phyloP scores from a whole-genome alignment of 176 grass and related monocot genomes.

The Avena atlantica region DNA sequence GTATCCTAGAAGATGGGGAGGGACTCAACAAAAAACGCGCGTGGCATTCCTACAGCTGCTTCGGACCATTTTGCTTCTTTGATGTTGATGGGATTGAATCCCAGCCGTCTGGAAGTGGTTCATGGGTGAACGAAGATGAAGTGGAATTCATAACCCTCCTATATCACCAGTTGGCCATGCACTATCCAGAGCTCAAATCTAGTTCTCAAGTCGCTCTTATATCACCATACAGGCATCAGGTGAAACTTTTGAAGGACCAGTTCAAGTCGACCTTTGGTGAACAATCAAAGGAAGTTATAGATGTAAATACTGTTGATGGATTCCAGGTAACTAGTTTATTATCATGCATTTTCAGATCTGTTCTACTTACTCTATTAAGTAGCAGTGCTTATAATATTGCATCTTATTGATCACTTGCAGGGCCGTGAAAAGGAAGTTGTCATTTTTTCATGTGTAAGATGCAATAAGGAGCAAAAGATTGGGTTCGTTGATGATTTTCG shows the following conservation, averaged over 20 bases:
- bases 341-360: constrained; percentile 21
- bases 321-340: constrained; percentile 77
- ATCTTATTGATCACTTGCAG: constrained; percentile 48
- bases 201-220: constrained; percentile 78
- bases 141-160: constrained; percentile 84
- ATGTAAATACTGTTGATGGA: constrained; percentile 95
- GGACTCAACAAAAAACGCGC: constrained; percentile 61
- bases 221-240: constrained; percentile 85
- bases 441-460: constrained; percentile 95
- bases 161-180: constrained; percentile 74
- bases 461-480: constrained; percentile 81
- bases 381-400: constrained; percentile 22
- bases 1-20: constrained; percentile 76
- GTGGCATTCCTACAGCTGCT: constrained; percentile 80
- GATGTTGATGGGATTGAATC: constrained; percentile 85
- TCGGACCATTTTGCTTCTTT: constrained; percentile 95
- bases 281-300: constrained; percentile 80
- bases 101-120: constrained; percentile 81
- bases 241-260: constrained; percentile 74
- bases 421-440: constrained; percentile 94
- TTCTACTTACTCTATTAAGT: constrained; percentile 33
- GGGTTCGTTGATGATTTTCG: constrained; percentile 93
- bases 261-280: constrained; percentile 86
- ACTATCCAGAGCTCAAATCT: constrained; percentile 76
- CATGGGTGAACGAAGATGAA: constrained; percentile 87